Base-by-base conservation (phyloP, 2,329 filamentous ascomycete genomes). In the Stylonectria norvegica region DNA sequence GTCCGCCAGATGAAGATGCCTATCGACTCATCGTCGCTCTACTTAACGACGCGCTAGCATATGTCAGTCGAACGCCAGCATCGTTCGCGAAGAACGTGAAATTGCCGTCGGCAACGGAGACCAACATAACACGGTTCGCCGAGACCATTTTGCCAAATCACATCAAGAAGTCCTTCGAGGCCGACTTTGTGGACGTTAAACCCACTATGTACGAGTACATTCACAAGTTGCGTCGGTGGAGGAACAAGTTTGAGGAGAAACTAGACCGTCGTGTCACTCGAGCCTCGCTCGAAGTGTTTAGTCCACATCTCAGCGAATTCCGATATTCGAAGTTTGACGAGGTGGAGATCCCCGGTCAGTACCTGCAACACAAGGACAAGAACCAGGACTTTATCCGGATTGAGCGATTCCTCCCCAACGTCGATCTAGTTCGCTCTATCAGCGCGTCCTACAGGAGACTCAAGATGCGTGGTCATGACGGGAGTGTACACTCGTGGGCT, bases 131-230 rank as follows among this genome's bases (percentile, higher is more conserved):
- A 6, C 81, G 91, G 2, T 99, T 99, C 58, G 90, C 93, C 1
- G 90, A 98, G 66, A 96, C 90, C 1, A 95, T 98, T 32, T 75
- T 98, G 37, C 94, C 94, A 2, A 79, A 85, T 4, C 93, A 98
- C 65, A 96, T 98, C 56, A 85, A 94, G 60, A 91, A 90, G 60
- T 89, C 90, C 0, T 99, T 99, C 53, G 93, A 98, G 65, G 83
- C 83, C n/a, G 93, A 99, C 66, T 98, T 99, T 65, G 93, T 98
- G 11, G 73, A 80, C 40, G 86, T 90, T 60, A 96, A 95, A 66
- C 94, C 93, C 3, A 97, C 90, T 2, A 96, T 98, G 89, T 86
- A 86, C 61, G 90, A 96, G 63, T 99, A 99, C 70, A 97, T 98
- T 47, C 89, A 95, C 64, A 97, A 96, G 65, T 73, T 98, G 37